Evolutionary conservation across 805 yeast species (phyloP), one percentile per base, ranked within the genome.

Genomic region (Suhomyces pyralidae): DNA sequence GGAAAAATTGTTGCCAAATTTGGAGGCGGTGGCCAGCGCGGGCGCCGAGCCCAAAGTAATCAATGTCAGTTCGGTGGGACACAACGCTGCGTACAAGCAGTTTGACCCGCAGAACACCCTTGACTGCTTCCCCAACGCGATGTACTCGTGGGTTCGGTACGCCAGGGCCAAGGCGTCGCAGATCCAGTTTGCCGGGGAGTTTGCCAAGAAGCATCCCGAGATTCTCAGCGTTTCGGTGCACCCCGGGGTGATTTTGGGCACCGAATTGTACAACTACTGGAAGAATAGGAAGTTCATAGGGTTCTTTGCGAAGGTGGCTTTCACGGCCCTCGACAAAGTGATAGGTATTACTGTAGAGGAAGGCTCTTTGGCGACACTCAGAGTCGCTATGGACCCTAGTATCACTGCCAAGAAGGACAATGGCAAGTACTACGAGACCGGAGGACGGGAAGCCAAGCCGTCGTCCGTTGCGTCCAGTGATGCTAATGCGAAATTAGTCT

Each of bases 171-270:
- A 74, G 57, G 43, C 63, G 7, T 71, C 71, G 2, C 61, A 56
- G 15, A 69, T 74, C 34, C 76, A 71, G 48, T 58, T 65, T 46
- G 61, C 65, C 51, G 65, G 58, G 46, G 58, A 61, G 45, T 58
- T 73, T 14, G 69, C 69, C 14, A 48, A 55, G 26, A 54, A 58
- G 24, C 54, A 66, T 51, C 75, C 75, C 4, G 58, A 66, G n/a
- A 66, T 73, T 9, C 55, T 71, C 26, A 58, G 63, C 5, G 52
- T 70, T n/a, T 55, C 78, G 0, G 68, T 70, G 1, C 79, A 74
- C 49, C 78, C 79, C 1, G 79, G 79, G 0, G 58, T 71, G 3
- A 61, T 74, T 46, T 52, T 70, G 15, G 67, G 62, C 6, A 71
- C 78, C 2, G 69, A 58, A 28, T 62, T 74, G 24, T 73, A 67